These are phyloP conservation scores for Ailanthus altissimus DNA, from an alignment of 345 rosid genomes.

Conservation along the genomic window DNA sequence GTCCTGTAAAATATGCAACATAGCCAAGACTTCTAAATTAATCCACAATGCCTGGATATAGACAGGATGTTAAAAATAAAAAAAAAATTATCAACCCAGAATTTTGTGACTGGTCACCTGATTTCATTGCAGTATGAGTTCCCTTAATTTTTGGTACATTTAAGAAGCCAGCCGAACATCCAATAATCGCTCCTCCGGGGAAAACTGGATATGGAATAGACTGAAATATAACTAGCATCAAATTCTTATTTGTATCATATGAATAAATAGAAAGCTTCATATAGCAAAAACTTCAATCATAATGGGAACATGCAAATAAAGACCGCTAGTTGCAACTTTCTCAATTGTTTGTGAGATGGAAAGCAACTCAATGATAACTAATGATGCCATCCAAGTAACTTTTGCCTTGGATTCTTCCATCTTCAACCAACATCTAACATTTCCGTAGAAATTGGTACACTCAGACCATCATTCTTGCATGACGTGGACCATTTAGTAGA, in stretches of 20 bases:
- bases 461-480: not conserved
- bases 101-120: constrained; percentile 50
- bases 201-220: constrained; percentile 98
- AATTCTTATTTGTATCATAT: constrained; percentile 44
- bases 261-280: constrained; percentile 4
- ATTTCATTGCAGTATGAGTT: constrained; percentile 98
- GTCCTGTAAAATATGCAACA: not conserved
- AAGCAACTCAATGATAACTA: not conserved
- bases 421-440: not conserved
- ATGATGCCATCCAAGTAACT: not conserved
- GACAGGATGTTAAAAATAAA: not conserved
- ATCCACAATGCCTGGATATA: not conserved
- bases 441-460: not conserved
- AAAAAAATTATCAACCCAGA: not conserved
- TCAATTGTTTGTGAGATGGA: not conserved
- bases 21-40: not conserved
- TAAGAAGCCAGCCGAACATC: constrained; percentile 95
- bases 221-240: constrained; percentile 94
- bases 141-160: constrained; percentile 99
- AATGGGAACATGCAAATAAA: constrained; percentile 6
- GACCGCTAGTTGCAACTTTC: not conserved
- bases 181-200: constrained; percentile 95
- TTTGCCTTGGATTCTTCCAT: not conserved
- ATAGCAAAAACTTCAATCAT: constrained; percentile 1
- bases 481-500: not conserved